phyloP scores from a whole-genome alignment of 2,329 filamentous ascomycete species.

The Fusarium multiceps region DNA sequence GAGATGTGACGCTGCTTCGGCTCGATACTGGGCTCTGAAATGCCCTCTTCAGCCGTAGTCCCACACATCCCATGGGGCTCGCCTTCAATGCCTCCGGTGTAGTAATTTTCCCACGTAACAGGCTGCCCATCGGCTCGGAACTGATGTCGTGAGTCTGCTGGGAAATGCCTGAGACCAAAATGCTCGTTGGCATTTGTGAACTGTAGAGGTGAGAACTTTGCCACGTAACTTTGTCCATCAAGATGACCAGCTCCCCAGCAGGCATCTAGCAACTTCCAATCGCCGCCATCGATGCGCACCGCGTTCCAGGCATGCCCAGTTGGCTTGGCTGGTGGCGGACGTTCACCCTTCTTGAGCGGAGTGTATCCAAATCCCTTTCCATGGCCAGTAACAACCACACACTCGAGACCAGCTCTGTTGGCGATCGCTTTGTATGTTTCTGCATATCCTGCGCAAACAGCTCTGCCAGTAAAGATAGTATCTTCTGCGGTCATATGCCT shows the following conservation, averaged over 20 bases:
- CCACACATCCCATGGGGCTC: conserved; percentile 61
- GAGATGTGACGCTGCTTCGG: conserved; percentile 66
- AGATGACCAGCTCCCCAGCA: conserved; percentile 90
- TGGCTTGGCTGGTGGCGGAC: conserved; percentile 71
- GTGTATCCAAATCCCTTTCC: conserved; percentile 87
- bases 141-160: conserved; percentile 73
- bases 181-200: conserved; percentile 76
- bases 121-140: conserved; percentile 78
- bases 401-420: conserved; percentile 81
- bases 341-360: conserved; percentile 70
- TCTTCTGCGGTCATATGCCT: conserved; percentile 75
- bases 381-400: conserved; percentile 78
- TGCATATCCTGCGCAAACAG: conserved; percentile 94
- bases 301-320: conserved; percentile 92
- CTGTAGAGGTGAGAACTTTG: conserved; percentile 72
- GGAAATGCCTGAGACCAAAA: conserved; percentile 86
- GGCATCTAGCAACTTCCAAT: conserved; percentile 90
- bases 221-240: conserved; percentile 67
- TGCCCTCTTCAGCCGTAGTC: conserved; percentile 60
- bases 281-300: conserved; percentile 84
- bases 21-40: conserved; percentile 68
- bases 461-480: conserved; percentile 80
- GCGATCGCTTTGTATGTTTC: conserved; percentile 84
- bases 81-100: conserved; percentile 67
- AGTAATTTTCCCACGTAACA: conserved; percentile 85